phyloP scores from a whole-genome alignment of 352 stramenopile species.

The Globisporangium emineosum region DNA sequence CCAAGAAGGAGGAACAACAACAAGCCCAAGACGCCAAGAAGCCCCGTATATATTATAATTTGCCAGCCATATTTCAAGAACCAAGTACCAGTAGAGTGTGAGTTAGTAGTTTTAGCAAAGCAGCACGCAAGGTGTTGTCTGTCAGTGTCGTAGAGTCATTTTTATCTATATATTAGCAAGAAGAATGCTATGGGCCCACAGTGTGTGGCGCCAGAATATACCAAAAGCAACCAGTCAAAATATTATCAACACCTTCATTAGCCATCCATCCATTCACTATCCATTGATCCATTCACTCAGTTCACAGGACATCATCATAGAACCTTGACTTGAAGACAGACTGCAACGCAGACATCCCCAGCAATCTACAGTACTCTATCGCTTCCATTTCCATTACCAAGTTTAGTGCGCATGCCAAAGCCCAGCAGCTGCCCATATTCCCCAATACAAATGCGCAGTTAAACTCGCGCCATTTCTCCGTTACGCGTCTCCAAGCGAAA shows the following conservation, averaged over 20 bases:
- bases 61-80: constrained; percentile 1
- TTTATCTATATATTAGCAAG: constrained; percentile 7
- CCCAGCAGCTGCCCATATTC: not conserved
- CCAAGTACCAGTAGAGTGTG: constrained; percentile 8
- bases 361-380: not conserved
- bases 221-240: not conserved
- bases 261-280: not conserved
- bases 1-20: constrained; percentile 5
- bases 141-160: constrained; percentile 9
- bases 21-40: not conserved
- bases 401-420: too few relatives aligned
- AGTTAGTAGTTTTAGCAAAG: constrained; percentile 4
- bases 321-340: not conserved
- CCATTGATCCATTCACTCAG: not conserved
- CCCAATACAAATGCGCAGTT: not conserved
- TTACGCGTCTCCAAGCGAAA: not conserved
- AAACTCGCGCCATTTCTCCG: not conserved
- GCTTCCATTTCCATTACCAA: not conserved
- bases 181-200: not conserved
- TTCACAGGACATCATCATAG: not conserved
- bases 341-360: not conserved
- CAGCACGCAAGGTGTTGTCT: not conserved
- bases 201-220: not conserved
- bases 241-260: not conserved
- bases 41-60: constrained; percentile 9